Percentiles rank a stretch among this genome's conserved stretches.
These are phyloP conservation scores for Garcia nutans DNA, from an alignment of 345 rosid species.

Conservation along the genomic window DNA sequence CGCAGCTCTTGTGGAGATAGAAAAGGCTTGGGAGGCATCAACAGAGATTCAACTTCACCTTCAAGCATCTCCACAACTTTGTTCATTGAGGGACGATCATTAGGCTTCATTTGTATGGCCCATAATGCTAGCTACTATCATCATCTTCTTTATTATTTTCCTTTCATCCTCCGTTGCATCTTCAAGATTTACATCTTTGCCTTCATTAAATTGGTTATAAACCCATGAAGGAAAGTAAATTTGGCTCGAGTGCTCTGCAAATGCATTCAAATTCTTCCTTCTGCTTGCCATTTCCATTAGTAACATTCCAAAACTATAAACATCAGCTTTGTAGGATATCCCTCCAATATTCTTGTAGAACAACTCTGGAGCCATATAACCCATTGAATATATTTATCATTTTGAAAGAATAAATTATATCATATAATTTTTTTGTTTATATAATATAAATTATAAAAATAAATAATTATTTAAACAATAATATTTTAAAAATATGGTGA, in stretches of 20 bases:
- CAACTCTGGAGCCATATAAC: conserved; percentile 18
- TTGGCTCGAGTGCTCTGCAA: conserved; percentile 3
- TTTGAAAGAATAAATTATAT: too few species aligned
- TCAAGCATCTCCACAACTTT: too few species aligned
- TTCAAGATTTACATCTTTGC: not conserved
- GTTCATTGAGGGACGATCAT: not conserved
- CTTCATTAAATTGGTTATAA: not conserved
- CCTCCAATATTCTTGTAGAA: conserved; percentile 18
- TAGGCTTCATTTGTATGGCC: conserved; percentile 15
- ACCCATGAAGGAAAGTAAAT: conserved; percentile 16
- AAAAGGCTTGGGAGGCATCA: too few species aligned
- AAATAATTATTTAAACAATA: too few species aligned
- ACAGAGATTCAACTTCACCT: too few species aligned
- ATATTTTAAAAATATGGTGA: too few species aligned
- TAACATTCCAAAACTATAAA: conserved; percentile 20
- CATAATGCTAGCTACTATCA: conserved; percentile 9
- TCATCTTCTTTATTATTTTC: conserved; percentile 1
- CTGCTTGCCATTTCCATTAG: conserved; percentile 18
- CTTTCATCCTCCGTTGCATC: not conserved
- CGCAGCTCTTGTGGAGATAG: too few species aligned
- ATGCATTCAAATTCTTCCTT: conserved; percentile 5
- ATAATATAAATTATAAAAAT: too few species aligned
- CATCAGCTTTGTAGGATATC: conserved; percentile 17
- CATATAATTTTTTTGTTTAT: too few species aligned
- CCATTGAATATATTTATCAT: too few species aligned